Evolutionary conservation across 306 rosid species (phyloP), one percentile per base, ranked within the genome.

Genomic region (Lathyrus tuberosus): DNA sequence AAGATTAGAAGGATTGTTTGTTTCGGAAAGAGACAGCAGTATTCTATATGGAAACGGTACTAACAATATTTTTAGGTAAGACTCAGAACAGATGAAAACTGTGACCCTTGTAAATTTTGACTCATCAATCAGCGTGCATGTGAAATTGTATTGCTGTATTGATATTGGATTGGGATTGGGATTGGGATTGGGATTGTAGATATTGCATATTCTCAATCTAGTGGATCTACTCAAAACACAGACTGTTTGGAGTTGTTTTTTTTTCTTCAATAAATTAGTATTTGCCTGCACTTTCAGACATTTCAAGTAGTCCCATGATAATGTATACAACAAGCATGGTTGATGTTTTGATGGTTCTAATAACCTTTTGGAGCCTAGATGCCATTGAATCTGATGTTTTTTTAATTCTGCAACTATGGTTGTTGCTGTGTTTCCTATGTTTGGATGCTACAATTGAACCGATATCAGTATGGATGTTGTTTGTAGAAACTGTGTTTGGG

Each of bases 1-100:
- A 90, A 87, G 81, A 71, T 86, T 30, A 66, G 78, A 71, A 87
- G 83, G 76, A 48, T 87, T 41, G 62, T 90, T 44, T 71, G 44
- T 73, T 60, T 76, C 64, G 86, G 84, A 49, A 76, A 82, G 41
- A 81, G 65, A 14, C 83, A 80, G 79, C 82, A 68, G 60, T 26
- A 42, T 51, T 8, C 75, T 47, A 5, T 64, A 15, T 70, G 63
- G 82, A 80, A 72, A 79, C 79, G 33, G 20, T 14, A 37, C 51
- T 33, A 49, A 52, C 63, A 68, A 28, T 57, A 57, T 57, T 52
- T 57, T 52, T 56, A 3, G 46, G 16, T 20, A 16, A 48, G 40
- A 7, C 42, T 16, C 16, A 16, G 35, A 41, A 24, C 69, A 71
- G 44, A 57, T 30, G 70, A 70, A 54, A 42, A 24, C 46, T 52